Evolutionary conservation across 768 basidiomycete species (phyloP).

Genomic region (Hypholoma fasciculare): DNA sequence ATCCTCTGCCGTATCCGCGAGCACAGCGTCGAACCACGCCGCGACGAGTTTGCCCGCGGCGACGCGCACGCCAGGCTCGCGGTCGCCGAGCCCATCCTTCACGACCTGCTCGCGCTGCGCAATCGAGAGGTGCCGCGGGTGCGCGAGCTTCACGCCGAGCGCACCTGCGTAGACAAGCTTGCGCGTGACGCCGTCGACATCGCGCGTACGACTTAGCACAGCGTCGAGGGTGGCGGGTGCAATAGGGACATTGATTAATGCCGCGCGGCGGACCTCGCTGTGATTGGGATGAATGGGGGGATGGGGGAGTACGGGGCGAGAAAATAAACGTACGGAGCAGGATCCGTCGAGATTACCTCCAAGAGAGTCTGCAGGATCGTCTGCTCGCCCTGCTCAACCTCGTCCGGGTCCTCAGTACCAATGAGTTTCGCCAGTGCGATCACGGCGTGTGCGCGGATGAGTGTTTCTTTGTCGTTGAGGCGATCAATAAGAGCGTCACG

Average conservation of each 20-base stretch:
- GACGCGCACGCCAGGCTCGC: constrained; percentile 80
- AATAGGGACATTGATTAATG: constrained; percentile 75
- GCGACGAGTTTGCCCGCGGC: constrained; percentile 79
- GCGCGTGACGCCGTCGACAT: constrained; percentile 79
- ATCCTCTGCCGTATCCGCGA: constrained; percentile 33
- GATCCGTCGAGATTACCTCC: constrained; percentile 70
- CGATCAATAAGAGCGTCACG: constrained; percentile 72
- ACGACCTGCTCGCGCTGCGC: constrained; percentile 83
- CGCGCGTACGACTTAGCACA: constrained; percentile 80
- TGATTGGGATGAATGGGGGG: background rate
- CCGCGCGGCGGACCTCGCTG: constrained; percentile 91
- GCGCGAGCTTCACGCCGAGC: constrained; percentile 52
- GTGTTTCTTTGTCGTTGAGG: constrained; percentile 82
- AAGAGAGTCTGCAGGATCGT: constrained; percentile 67
- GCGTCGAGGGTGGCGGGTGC: constrained; percentile 58
- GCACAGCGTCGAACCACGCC: constrained; percentile 76
- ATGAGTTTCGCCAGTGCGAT: constrained; percentile 80
- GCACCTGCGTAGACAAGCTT: constrained; percentile 74
- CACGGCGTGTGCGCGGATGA: constrained; percentile 83
- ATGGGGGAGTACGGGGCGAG: background rate
- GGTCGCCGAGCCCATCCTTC: constrained; percentile 86
- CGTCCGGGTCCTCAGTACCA: constrained; percentile 64
- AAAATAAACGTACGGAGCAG: constrained; percentile 52
- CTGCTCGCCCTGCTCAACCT: constrained; percentile 46
- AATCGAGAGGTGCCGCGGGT: constrained; percentile 74